Evolutionary conservation across 169 alveolate species (phyloP).

Genomic region (Plasmodium knowlesi): DNA sequence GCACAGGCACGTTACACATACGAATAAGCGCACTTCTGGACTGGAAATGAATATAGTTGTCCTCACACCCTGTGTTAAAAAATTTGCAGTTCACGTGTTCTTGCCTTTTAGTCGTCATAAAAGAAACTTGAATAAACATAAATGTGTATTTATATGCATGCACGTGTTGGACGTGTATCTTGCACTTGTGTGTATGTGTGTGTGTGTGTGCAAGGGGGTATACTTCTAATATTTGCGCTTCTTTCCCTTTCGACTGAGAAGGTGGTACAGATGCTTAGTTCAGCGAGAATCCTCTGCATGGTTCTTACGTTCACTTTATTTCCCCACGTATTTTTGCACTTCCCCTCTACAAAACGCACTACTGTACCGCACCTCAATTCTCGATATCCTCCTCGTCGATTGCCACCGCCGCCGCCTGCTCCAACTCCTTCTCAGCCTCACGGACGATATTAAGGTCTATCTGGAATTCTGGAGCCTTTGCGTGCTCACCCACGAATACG

Average conservation of each 20-base stretch:
- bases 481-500: conserved; percentile 92
- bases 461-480: conserved; percentile 93
- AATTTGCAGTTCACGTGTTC: background rate
- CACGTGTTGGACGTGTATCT: too few species aligned
- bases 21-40: conserved; percentile 8
- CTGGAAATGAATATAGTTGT: background rate
- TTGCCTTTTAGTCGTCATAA: background rate
- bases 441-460: conserved; percentile 90
- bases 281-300: background rate
- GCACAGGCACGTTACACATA: background rate
- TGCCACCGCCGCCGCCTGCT: conserved; percentile 93
- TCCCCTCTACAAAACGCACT: background rate
- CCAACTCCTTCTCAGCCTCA: conserved; percentile 91
- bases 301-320: background rate
- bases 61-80: conserved; percentile 25
- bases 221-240: background rate
- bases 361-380: background rate
- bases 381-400: conserved; percentile 91
- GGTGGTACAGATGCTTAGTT: background rate
- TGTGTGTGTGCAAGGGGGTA: background rate
- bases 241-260: background rate
- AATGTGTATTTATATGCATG: background rate
- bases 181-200: background rate
- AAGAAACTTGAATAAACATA: background rate
- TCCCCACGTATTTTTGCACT: background rate